Conservation (phyloP, 805 yeast genomes). For the Saccharomycopsis schoenii region DNA sequence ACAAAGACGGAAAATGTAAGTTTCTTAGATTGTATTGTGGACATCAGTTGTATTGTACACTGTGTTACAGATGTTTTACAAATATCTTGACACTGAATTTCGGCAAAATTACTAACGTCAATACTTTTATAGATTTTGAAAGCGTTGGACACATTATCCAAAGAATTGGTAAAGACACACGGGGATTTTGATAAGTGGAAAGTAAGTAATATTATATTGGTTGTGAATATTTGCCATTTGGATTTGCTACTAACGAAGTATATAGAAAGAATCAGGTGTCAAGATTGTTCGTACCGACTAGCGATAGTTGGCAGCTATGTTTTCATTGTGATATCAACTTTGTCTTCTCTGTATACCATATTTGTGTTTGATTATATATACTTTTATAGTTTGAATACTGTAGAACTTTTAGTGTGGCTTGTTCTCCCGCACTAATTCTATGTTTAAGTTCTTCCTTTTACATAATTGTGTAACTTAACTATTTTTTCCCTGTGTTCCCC, state of each 20-base stretch:
- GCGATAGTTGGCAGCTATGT: background rate
- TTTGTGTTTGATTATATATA: background rate
- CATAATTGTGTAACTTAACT: too few relatives aligned
- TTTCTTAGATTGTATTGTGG: background rate
- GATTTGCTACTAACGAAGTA: background rate
- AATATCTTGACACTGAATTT: too few relatives aligned
- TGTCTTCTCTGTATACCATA: too few relatives aligned
- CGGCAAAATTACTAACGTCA: background rate
- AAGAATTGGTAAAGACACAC: constrained; percentile 27
- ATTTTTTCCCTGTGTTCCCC: too few relatives aligned
- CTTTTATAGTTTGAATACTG: too few relatives aligned
- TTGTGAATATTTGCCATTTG: background rate
- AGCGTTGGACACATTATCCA: constrained; percentile 27
- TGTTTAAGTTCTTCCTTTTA: too few relatives aligned
- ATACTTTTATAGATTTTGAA: constrained; percentile 21
- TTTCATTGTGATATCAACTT: background rate
- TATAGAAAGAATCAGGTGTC: constrained; percentile 23
- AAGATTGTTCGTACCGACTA: constrained; percentile 17
- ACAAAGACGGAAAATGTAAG: constrained; percentile 42
- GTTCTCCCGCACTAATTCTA: background rate
- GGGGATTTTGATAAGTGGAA: constrained; percentile 38
- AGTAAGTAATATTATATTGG: constrained; percentile 16
- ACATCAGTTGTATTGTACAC: too few relatives aligned
- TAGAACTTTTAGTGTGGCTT: background rate
- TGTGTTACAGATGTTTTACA: too few relatives aligned